Evolutionary conservation across 176 grass and related monocot species (phyloP).

Genomic region (Carex kokanica): DNA sequence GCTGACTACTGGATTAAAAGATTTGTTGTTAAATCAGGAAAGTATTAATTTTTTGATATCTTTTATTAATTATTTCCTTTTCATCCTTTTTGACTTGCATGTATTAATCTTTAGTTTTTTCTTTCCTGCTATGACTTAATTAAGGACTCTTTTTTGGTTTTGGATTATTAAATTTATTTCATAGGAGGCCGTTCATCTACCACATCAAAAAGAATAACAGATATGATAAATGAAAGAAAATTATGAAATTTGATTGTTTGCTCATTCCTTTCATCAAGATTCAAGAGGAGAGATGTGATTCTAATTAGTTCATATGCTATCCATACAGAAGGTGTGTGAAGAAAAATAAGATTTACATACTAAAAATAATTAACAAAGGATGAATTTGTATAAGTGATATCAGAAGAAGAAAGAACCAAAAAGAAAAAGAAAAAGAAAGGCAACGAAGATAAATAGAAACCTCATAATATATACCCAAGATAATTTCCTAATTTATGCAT

Average conservation of each 20-base stretch:
- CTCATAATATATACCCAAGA: neutral
- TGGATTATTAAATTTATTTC: neutral
- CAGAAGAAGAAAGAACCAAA: neutral
- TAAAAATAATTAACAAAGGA: neutral
- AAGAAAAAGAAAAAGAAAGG: too few species aligned
- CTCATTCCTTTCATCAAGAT: neutral
- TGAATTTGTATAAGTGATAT: neutral
- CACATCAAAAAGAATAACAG: neutral
- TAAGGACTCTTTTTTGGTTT: neutral
- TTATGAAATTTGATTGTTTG: neutral
- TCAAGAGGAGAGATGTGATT: neutral
- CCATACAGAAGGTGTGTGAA: neutral
- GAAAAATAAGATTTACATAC: conserved; percentile 1
- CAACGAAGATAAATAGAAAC: neutral
- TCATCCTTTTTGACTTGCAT: too few species aligned
- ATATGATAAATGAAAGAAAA: neutral
- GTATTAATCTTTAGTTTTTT: neutral
- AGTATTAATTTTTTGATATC: neutral
- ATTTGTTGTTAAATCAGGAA: neutral
- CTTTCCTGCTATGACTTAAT: neutral
- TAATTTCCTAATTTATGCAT: conserved; percentile 14
- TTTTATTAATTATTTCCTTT: neutral
- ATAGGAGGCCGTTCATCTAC: neutral
- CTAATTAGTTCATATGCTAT: neutral
- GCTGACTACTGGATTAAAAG: conserved; percentile 26